Conservation (phyloP, 2,329 filamentous ascomycete species). For the Plectosphaerella cucumerina region DNA sequence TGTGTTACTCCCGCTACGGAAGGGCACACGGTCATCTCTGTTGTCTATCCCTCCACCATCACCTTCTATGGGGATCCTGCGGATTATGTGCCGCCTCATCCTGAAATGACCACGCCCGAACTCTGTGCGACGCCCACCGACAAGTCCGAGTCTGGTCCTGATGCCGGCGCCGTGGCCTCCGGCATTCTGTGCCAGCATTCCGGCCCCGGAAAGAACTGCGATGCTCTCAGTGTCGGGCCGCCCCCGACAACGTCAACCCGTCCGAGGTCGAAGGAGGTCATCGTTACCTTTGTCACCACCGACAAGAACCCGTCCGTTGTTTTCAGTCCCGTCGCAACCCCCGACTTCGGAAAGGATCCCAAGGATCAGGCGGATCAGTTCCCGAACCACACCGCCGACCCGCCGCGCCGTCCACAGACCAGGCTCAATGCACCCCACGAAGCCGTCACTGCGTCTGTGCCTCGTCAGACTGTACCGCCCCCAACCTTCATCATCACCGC, state of each 20-base stretch:
- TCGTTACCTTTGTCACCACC: conserved; percentile 44
- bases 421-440: not conserved
- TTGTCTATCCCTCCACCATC: conserved; percentile 45
- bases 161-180: not conserved
- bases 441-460: not conserved
- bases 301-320: conserved; percentile 52
- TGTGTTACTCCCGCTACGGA: not conserved
- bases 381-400: conserved; percentile 1
- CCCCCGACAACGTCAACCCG: not conserved
- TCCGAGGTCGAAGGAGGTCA: conserved; percentile 9
- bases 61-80: conserved; percentile 41
- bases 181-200: no score
- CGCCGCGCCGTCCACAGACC: conserved; percentile 1
- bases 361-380: not conserved
- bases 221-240: not conserved
- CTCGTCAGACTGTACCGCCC: not conserved
- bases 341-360: conserved; percentile 7
- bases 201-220: not conserved
- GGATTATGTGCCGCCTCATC: conserved; percentile 43
- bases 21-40: conserved; percentile 30
- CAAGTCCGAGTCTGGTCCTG: not conserved
- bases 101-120: conserved; percentile 27
- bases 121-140: conserved; percentile 16
- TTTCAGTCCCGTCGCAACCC: conserved; percentile 17
- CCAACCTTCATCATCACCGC: conserved; percentile 36